Percentiles rank a stretch among this genome's conserved stretches.
Conservation (phyloP, 2,329 filamentous ascomycete genomes). For the Madurella fahalii region DNA sequence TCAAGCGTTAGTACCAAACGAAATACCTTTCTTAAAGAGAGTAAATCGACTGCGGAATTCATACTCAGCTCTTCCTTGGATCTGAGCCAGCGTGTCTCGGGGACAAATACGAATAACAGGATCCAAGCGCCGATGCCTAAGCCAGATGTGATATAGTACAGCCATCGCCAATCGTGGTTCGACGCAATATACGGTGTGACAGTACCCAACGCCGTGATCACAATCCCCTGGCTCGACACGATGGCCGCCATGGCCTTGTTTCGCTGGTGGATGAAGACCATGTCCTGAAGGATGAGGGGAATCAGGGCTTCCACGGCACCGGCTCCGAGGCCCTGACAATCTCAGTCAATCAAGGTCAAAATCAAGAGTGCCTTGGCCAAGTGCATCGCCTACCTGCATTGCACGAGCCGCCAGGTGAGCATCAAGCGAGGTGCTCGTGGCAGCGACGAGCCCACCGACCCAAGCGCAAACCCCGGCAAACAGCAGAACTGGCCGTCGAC, state of each 20-base stretch:
- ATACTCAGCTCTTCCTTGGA: conserved; percentile 30
- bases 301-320: conserved; percentile 36
- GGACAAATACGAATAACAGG: conserved; percentile 30
- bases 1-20: too few relatives aligned
- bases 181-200: conserved; percentile 31
- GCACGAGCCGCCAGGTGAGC: conserved; percentile 33
- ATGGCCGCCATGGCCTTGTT: conserved; percentile 33
- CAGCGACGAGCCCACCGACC: conserved; percentile 36
- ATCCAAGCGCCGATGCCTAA: conserved; percentile 33
- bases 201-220: conserved; percentile 30
- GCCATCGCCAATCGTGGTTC: conserved; percentile 32
- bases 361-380: too few relatives aligned
- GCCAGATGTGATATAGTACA: conserved; percentile 34
- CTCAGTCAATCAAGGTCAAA: background rate
- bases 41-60: background rate
- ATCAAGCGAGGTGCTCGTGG: conserved; percentile 29
- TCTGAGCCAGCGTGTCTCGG: conserved; percentile 34
- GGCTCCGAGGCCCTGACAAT: conserved; percentile 32
- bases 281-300: conserved; percentile 37
- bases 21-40: too few relatives aligned
- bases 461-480: conserved; percentile 32
- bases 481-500: conserved; percentile 35
- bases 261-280: conserved; percentile 38
- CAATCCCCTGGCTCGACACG: conserved; percentile 29
- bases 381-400: conserved; percentile 13